Percentiles rank a stretch among this genome's conserved stretches.
phyloP scores from a whole-genome alignment of 129 eudicot genomes.

The Artemisia annua region DNA sequence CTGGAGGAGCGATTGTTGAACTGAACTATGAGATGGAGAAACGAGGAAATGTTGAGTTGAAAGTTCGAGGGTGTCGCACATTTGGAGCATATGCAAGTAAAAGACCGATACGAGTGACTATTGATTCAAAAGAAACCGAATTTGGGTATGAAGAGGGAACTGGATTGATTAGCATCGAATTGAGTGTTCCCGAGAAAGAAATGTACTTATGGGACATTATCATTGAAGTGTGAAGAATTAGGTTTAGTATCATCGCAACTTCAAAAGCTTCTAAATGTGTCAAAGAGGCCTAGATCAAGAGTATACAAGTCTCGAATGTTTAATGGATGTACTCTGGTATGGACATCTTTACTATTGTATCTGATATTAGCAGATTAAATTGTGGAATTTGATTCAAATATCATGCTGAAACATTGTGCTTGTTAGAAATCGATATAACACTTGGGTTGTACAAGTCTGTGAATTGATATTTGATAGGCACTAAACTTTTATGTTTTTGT shows the following conservation, averaged over 20 bases:
- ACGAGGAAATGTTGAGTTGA: slow-evolving; percentile 41
- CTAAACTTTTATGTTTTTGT: no score
- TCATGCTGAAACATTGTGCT: no score
- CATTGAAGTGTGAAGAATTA: slow-evolving; percentile 41
- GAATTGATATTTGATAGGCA: no score
- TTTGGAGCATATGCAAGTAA: slow-evolving; percentile 78
- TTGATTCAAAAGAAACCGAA: slow-evolving; percentile 43
- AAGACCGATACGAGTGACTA: slow-evolving; percentile 49
- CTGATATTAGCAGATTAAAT: no score
- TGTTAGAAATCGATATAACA: no score
- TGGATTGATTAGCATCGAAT: slow-evolving; percentile 47
- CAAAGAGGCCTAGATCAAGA: neutral
- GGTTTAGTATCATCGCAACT: neutral
- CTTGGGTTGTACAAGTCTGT: no score
- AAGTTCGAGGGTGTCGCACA: slow-evolving; percentile 66
- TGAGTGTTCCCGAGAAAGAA: slow-evolving; percentile 57
- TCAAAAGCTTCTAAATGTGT: neutral
- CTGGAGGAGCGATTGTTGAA: slow-evolving; percentile 83
- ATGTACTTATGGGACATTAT: slow-evolving; percentile 62
- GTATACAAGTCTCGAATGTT: neutral
- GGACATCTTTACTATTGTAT: neutral
- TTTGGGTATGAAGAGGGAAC: slow-evolving; percentile 58
- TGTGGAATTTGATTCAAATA: no score
- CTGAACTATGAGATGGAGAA: slow-evolving; percentile 46
- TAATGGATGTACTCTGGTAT: neutral